Evolutionary conservation across 257 asterid genomes (phyloP).

Genomic region (Nyctanthes arbortristis): DNA sequence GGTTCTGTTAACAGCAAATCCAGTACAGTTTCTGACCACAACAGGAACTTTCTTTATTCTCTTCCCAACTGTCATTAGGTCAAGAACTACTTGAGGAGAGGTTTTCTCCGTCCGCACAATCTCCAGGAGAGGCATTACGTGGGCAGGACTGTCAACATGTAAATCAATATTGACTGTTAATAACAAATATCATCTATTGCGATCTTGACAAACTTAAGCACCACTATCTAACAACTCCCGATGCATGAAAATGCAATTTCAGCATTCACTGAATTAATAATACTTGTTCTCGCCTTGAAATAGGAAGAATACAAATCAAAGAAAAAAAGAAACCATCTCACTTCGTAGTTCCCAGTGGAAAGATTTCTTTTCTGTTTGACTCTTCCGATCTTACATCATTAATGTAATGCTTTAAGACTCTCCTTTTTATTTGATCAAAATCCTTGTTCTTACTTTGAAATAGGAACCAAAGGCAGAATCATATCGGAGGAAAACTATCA

Average conservation of each 20-base stretch:
- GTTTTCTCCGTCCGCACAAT: conserved; percentile 85
- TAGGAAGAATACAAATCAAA: too few species aligned
- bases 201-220: conserved; percentile 13
- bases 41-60: conserved; percentile 91
- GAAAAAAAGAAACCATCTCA: too few species aligned
- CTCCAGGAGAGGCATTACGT: conserved; percentile 96
- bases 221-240: conserved; percentile 10
- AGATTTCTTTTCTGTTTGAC: too few species aligned
- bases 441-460: conserved; percentile 7
- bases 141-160: conserved; percentile 84
- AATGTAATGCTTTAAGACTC: too few species aligned
- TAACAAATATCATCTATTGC: conserved; percentile 4
- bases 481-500: conserved; percentile 8
- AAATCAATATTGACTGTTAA: conserved; percentile 2
- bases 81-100: conserved; percentile 90
- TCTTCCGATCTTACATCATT: too few species aligned
- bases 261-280: too few species aligned
- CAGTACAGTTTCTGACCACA: conserved; percentile 93
- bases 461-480: not conserved
- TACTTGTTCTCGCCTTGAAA: not conserved
- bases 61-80: conserved; percentile 88
- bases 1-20: conserved; percentile 95
- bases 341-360: too few species aligned
- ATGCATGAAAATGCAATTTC: too few species aligned
- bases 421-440: too few species aligned